These are phyloP conservation scores for Sporothrix inflata DNA, from an alignment of 2,329 filamentous ascomycete genomes.

Conservation along the genomic window DNA sequence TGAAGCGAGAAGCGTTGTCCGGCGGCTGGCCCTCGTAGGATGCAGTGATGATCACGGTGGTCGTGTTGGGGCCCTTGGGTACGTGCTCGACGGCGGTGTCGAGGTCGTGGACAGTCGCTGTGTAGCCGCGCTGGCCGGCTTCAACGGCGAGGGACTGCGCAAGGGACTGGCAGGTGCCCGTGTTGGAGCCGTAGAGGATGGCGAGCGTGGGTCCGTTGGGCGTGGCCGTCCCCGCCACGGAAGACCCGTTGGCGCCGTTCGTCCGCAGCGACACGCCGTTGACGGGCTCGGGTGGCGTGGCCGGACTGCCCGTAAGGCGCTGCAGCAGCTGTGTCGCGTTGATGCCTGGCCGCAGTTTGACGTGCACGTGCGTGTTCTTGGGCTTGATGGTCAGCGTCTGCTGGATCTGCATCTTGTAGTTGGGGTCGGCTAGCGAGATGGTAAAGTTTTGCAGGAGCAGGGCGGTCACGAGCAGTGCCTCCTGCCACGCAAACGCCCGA, in stretches of 20 bases:
- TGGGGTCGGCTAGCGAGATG: conserved; percentile 62
- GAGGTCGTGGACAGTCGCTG: conserved; percentile 56
- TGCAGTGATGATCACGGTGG: conserved; percentile 68
- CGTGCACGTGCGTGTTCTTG: conserved; percentile 62
- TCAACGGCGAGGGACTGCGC: conserved; percentile 63
- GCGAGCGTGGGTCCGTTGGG: conserved; percentile 50
- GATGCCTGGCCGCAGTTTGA: conserved; percentile 53
- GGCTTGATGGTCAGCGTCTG: conserved; percentile 63
- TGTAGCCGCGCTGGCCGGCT: conserved; percentile 61
- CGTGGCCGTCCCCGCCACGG: neutral
- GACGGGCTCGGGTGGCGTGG: neutral
- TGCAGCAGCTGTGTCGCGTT: conserved; percentile 40
- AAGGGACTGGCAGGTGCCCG: conserved; percentile 71
- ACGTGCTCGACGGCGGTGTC: conserved; percentile 65
- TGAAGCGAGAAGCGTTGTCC: conserved; percentile 64
- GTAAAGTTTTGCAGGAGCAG: conserved; percentile 71
- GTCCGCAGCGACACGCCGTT: neutral
- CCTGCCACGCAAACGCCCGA: conserved; percentile 58
- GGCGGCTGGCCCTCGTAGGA: conserved; percentile 74
- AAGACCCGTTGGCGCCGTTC: neutral
- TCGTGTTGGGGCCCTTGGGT: conserved; percentile 56
- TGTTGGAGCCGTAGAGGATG: conserved; percentile 72
- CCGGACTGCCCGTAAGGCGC: conserved; percentile 18
- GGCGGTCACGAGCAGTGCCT: conserved; percentile 51
- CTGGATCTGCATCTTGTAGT: conserved; percentile 58